Evolutionary conservation across 2,329 filamentous ascomycete species (phyloP).

Genomic region (Botrytis deweyae): DNA sequence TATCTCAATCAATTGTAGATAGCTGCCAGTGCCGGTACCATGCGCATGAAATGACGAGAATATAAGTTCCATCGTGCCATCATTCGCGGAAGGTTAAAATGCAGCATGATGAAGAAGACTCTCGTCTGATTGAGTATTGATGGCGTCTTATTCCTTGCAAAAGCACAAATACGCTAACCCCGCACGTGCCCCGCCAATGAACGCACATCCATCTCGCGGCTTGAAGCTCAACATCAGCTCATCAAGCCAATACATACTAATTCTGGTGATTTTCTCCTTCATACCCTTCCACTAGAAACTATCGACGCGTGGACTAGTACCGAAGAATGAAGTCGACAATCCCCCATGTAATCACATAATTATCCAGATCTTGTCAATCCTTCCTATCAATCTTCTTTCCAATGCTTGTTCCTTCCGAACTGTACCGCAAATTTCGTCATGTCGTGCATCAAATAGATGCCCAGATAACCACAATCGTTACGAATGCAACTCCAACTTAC

Average conservation of each 20-base stretch:
- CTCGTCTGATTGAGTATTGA: slow-evolving; percentile 27
- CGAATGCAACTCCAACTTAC: not conserved
- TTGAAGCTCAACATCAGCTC: not conserved
- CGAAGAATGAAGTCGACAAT: slow-evolving; percentile 10
- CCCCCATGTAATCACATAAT: slow-evolving; percentile 19
- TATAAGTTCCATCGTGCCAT: slow-evolving; percentile 4
- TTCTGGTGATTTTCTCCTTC: not conserved
- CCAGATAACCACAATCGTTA: not conserved
- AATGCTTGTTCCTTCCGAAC: not conserved
- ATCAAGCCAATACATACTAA: not conserved
- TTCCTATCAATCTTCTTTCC: slow-evolving; percentile 1
- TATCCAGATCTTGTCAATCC: not conserved
- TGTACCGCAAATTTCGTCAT: not conserved
- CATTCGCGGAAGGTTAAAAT: slow-evolving; percentile 1
- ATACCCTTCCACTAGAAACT: not conserved
- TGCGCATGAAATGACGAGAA: slow-evolving; percentile 9
- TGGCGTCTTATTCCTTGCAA: slow-evolving; percentile 27
- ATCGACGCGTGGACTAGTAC: not conserved
- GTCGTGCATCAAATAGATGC: not conserved
- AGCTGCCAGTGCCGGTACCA: not conserved
- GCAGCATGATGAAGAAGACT: not conserved
- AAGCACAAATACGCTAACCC: slow-evolving; percentile 13
- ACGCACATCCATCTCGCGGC: not conserved
- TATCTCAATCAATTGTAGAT: not conserved
- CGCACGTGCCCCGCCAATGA: slow-evolving; percentile 8